Percentiles rank a stretch among this genome's conserved stretches.
Conservation (phyloP, 2,329 filamentous ascomycete genomes). For the Hymenoscyphus fructigenus region DNA sequence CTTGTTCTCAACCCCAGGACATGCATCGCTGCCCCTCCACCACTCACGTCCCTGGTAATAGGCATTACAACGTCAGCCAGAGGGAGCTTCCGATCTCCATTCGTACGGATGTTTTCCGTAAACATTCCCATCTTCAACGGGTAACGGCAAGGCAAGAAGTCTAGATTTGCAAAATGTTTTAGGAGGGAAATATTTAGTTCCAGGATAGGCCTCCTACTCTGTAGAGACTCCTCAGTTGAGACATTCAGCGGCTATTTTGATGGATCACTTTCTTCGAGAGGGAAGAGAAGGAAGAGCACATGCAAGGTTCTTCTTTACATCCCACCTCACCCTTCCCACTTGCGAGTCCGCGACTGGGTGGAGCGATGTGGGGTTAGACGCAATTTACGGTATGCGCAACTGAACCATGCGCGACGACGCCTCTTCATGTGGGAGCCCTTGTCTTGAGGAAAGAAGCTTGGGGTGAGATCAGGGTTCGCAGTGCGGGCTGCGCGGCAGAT, state of each 20-base stretch:
- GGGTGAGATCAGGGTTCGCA: conserved; percentile 6
- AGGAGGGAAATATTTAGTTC: background rate
- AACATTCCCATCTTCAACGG: background rate
- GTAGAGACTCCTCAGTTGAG: background rate
- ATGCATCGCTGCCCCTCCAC: conserved; percentile 13
- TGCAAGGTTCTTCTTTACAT: conserved; percentile 2
- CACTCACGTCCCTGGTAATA: conserved; percentile 11
- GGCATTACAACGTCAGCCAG: background rate
- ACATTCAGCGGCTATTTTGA: conserved; percentile 3
- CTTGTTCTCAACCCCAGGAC: conserved; percentile 13
- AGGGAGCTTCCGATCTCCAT: background rate
- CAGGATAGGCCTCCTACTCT: background rate
- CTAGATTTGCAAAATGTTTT: background rate
- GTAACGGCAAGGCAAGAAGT: background rate
- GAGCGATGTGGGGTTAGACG: conserved; percentile 2
- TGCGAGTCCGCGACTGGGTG: background rate
- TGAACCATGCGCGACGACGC: conserved; percentile 5
- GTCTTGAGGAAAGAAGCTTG: conserved; percentile 1
- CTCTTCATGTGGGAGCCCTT: conserved; percentile 8
- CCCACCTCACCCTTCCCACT: background rate
- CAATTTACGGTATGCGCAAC: background rate
- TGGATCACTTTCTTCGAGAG: background rate
- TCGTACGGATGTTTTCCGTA: background rate
- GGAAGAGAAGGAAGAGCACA: background rate
- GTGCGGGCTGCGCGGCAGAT: conserved; percentile 21